Evolutionary conservation across 176 grass and related monocot species (phyloP).

Genomic region (Phoenix dactylifera): DNA sequence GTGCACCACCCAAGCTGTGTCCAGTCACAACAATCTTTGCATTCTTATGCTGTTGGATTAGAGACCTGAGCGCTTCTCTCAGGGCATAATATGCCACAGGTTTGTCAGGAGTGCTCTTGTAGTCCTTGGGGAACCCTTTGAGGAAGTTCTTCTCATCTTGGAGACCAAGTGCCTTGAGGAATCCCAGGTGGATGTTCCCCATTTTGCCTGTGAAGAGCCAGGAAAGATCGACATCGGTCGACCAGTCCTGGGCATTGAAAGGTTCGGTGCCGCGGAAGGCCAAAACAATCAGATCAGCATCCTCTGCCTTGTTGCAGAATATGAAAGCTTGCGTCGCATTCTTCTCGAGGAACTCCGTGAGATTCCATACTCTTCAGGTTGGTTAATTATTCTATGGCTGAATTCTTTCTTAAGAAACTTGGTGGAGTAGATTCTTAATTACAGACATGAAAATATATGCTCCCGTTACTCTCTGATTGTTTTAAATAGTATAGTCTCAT

Average conservation of each 20-base stretch:
- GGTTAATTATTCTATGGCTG: no score
- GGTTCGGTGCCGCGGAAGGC: slow-evolving; percentile 71
- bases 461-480: no score
- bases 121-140: slow-evolving; percentile 25
- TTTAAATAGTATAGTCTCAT: no score
- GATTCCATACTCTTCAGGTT: no score
- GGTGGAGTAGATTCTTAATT: no score
- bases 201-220: slow-evolving; percentile 47
- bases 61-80: slow-evolving; percentile 20
- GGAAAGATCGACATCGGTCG: slow-evolving; percentile 72
- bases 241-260: slow-evolving; percentile 82
- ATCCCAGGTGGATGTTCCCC: slow-evolving; percentile 71
- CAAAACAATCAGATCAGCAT: slow-evolving; percentile 47
- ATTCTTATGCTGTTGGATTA: slow-evolving; percentile 32
- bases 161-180: slow-evolving; percentile 83
- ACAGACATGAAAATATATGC: no score
- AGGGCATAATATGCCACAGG: slow-evolving; percentile 59
- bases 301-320: slow-evolving; percentile 24
- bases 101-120: slow-evolving; percentile 16
- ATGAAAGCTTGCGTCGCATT: slow-evolving; percentile 77
- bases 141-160: slow-evolving; percentile 33
- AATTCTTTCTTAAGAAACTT: no score
- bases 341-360: slow-evolving; percentile 42
- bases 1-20: slow-evolving; percentile 79
- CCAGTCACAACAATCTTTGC: slow-evolving; percentile 51